These are phyloP conservation scores for Hypoxylon sp. DNA, from an alignment of 2,329 filamentous ascomycete genomes.

Conservation along the genomic window DNA sequence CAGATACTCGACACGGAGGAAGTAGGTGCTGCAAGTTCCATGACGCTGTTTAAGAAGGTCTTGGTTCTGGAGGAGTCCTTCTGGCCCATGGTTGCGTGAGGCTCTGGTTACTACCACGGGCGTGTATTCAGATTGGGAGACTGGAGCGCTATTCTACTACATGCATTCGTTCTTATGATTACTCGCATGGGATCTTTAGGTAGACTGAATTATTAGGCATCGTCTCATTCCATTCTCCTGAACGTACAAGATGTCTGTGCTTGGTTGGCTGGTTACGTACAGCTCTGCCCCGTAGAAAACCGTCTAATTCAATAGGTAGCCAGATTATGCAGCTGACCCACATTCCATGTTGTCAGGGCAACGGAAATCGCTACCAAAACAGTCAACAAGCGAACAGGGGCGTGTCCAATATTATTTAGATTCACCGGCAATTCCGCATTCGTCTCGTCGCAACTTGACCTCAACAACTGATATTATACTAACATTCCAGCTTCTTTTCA, in stretches of 20 bases:
- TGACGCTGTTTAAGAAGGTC: conserved; percentile 58
- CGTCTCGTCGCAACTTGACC: conserved; percentile 14
- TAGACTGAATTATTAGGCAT: too few relatives aligned
- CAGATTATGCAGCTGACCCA: conserved; percentile 2
- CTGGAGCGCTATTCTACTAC: background rate
- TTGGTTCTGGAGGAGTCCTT: conserved; percentile 65
- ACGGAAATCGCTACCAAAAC: conserved; percentile 38
- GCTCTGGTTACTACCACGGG: background rate
- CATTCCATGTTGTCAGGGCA: conserved; percentile 38
- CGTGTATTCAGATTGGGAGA: background rate
- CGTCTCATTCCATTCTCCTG: too few relatives aligned
- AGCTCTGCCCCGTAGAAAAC: too few relatives aligned
- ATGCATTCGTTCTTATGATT: background rate
- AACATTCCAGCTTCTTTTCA: conserved; percentile 31
- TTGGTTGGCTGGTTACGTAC: background rate
- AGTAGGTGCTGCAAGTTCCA: conserved; percentile 49
- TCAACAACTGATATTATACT: conserved; percentile 27
- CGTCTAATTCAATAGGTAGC: conserved; percentile 21
- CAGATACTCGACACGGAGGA: conserved; percentile 44
- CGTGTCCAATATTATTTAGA: conserved; percentile 1
- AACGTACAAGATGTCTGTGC: background rate
- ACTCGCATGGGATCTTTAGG: too few relatives aligned
- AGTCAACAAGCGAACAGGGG: conserved; percentile 40
- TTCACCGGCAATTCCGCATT: conserved; percentile 18
- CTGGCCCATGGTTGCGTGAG: conserved; percentile 34